Evolutionary conservation across 2,329 filamentous ascomycete species (phyloP), one percentile per base, ranked within the genome.

Genomic region (Alternaria ventricosa): DNA sequence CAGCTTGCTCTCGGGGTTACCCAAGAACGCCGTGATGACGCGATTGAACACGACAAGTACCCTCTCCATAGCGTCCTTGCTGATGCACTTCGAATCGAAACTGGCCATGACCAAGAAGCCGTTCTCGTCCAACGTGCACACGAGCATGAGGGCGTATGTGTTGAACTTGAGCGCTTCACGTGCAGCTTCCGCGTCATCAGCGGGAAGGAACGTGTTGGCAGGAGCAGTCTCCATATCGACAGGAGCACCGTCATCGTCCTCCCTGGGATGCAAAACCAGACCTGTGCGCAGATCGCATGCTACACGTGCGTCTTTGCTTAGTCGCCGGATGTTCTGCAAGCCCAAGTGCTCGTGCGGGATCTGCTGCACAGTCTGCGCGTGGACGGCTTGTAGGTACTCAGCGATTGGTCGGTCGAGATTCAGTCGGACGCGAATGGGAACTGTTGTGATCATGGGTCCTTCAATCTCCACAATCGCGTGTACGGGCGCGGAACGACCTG

Each of bases 311-410:
- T 79, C 74, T 20, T 65, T 71, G 50, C 76, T 78, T 8, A 81
- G 50, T 1, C 76, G 72, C 10, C 87, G 86, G 63, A 90, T 89
- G 65, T 88, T 81, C 69, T 89, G 87, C 47, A 89, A 79, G 20
- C 87, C 87, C 54, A 86, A 83, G 73, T 92, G 89, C 74, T 92
- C 87, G 71, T 90, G 86, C 0, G 88, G 86, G 6, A 91, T 89
- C 67, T 87, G 85, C 4, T 83, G 78, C 0, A 88, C 82, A 0
- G 85, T 87, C 58, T 86, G 82, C 28, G 86, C 80, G 41, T 91
- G 88, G 3, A 91, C 83, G 3, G 80, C 77, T 45, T 86, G 81
- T 4, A 92, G 79, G 65, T 86, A 90, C 49, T 87, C 82, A 0
- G 75, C 71, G 2, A 88, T 80, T 0, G 80, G 81, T 0, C 75